Base-by-base conservation (phyloP, 1,284 basidiomycete species). In the Gymnopus androsaceus region DNA sequence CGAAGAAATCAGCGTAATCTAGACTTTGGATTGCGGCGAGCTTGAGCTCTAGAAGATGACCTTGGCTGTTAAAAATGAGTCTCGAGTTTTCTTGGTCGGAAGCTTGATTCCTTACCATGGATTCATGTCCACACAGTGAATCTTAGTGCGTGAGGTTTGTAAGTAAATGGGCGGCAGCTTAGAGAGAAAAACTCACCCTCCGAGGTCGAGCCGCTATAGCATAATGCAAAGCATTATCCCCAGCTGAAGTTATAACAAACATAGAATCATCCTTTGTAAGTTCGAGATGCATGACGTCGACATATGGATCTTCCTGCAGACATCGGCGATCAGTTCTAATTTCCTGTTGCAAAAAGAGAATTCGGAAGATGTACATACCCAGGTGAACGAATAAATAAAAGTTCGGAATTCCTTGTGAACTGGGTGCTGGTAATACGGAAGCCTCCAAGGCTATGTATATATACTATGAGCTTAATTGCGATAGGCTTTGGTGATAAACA, bases 201-300 rank as follows among this genome's bases (percentile, higher is more conserved):
- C 78, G 74, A 7, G 88, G 87, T 50, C 79, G 71, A 4, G 84
- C 86, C 1, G 79, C 79, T 47, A 90, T 84, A 4, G 89, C 89
- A 63, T 93, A 93, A 70, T 93, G 91, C 38, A 93, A 74, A 1
- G 88, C 88, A 65, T 93, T 93, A 70, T 92, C 90, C 0, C 90
- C 91, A 0, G 89, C 91, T 52, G 84, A 87, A 1, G 90, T 92
- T 64, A 92, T 91, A 21, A 87, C 84, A 2, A 93, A 77, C 61
- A 93, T 80, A 12, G 85, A 81, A 70, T 92, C 90, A 7, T 86
- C 77, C 36, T 74, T 71, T 30, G 79, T 79, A 56, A 92, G 70
- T 19, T 84, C 67, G 12, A 92, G 74, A 66, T 85, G 78, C 62
- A 81, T 77, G 78, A 93, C 87, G 65, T 93, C 90, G 59, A 87